Conservation (phyloP, 306 rosid genomes). For the Dryas drummondii region DNA sequence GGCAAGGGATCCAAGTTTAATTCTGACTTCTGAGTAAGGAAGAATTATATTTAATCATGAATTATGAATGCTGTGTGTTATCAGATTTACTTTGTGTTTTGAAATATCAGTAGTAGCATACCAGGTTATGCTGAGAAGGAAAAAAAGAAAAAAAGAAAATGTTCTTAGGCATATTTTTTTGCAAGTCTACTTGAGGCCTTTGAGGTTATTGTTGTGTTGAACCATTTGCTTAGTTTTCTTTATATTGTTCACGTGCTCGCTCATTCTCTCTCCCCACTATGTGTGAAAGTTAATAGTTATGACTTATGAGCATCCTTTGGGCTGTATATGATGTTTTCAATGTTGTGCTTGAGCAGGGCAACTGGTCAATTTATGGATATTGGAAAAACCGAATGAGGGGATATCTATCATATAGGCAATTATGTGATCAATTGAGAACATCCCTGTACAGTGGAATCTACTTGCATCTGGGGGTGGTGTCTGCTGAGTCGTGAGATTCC, state of each 20-base stretch:
- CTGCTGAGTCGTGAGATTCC: conserved; percentile 16
- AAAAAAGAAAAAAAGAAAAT: neutral
- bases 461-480: neutral
- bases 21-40: neutral
- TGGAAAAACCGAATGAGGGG: neutral
- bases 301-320: neutral
- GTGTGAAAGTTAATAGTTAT: neutral
- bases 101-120: neutral
- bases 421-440: neutral
- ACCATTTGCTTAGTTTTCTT: neutral
- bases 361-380: conserved; percentile 62
- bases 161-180: neutral
- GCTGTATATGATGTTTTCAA: neutral
- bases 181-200: neutral
- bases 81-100: neutral
- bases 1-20: neutral
- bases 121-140: neutral
- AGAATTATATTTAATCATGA: neutral
- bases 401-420: neutral
- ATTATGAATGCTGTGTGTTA: neutral
- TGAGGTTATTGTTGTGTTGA: neutral
- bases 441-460: conserved; percentile 17
- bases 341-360: conserved; percentile 48
- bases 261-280: neutral
- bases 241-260: too few species aligned